Evolutionary conservation across 495 filamentous ascomycete species (phyloP), one percentile per base, ranked within the genome.

Genomic region (Neurospora hispaniola): DNA sequence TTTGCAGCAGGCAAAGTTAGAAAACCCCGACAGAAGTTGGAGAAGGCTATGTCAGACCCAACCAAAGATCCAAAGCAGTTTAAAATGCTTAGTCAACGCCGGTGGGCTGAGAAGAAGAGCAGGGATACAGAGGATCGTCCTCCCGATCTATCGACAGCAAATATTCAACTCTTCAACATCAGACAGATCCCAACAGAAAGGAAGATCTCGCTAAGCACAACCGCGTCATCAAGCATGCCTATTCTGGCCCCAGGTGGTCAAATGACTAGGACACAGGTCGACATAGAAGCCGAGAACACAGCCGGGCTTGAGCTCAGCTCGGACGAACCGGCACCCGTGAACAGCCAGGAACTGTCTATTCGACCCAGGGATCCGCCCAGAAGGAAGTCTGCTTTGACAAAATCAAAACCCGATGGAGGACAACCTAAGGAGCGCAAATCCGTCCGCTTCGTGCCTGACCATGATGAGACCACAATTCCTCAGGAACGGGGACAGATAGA

Each of bases 401-500:
- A 66, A 66, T 18, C 54, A 9, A 66, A 66, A 66, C 35, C 54
- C 6, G 27, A 66, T 66, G 69, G 69, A 43, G 40, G 42, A 70
- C 40, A 43, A 23, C 69, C 14, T 2, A 80, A 80, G 74, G 75
- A 77, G 41, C 80, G 76, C 20, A 85, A 84, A 46, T 81, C 82
- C 46, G 83, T 85, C 48, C 81, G 80, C 42, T 84, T 84, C 73
- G 70, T 76, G 42, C 78, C 71, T 69, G 77, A 73, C n/a, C 75
- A 75, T 38, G 73, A 81, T 10, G 69, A 80, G 10, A 18, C 38
- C 3, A 18, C 35, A 0, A 5, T 79, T 8, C 71, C 73, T 42
- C 70, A 77, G 27, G 79, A 79, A 42, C 74, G 76, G 1, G 78
- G 79, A 42, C 71, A 71, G 5, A 77, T 80, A 75, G 77, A 80